These are phyloP conservation scores for Nicotiana knightiana DNA, from an alignment of 257 asterid genomes.

Conservation along the genomic window DNA sequence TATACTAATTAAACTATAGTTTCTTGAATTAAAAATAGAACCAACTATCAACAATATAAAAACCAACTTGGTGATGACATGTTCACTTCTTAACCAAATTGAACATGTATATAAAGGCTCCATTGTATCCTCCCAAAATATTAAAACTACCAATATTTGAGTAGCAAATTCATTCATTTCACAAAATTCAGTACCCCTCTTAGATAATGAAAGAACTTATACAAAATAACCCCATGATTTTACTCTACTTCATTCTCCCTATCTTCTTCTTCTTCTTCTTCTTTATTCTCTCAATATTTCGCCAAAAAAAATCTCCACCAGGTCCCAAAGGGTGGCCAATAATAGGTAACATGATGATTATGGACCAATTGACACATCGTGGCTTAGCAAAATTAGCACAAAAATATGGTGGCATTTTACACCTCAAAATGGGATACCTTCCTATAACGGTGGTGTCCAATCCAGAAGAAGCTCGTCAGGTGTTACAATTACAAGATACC, in stretches of 20 bases:
- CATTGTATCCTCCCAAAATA: not conserved
- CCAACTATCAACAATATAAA: not conserved
- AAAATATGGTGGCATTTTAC: slow-evolving; percentile 45
- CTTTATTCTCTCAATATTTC: slow-evolving; percentile 1
- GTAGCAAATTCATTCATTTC: not conserved
- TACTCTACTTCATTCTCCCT: slow-evolving; percentile 27
- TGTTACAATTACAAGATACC: slow-evolving; percentile 53
- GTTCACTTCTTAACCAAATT: not conserved
- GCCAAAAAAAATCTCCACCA: slow-evolving; percentile 42
- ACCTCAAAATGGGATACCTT: not conserved
- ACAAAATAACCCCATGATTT: slow-evolving; percentile 19
- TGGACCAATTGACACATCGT: slow-evolving; percentile 50
- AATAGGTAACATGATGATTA: slow-evolving; percentile 49
- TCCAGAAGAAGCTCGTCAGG: slow-evolving; percentile 53
- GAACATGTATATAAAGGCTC: not conserved
- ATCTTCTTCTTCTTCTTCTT: slow-evolving; percentile 17
- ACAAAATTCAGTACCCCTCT: not conserved
- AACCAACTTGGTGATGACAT: not conserved
- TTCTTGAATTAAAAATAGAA: not conserved
- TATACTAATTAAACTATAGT: not conserved
- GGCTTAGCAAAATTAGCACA: slow-evolving; percentile 48
- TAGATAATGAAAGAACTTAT: slow-evolving; percentile 3
- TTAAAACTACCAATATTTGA: not conserved
- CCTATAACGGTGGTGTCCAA: slow-evolving; percentile 45
- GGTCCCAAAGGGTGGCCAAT: slow-evolving; percentile 67